Evolutionary conservation across 2,329 filamentous ascomycete species (phyloP).

Genomic region (Diaporthe eres): DNA sequence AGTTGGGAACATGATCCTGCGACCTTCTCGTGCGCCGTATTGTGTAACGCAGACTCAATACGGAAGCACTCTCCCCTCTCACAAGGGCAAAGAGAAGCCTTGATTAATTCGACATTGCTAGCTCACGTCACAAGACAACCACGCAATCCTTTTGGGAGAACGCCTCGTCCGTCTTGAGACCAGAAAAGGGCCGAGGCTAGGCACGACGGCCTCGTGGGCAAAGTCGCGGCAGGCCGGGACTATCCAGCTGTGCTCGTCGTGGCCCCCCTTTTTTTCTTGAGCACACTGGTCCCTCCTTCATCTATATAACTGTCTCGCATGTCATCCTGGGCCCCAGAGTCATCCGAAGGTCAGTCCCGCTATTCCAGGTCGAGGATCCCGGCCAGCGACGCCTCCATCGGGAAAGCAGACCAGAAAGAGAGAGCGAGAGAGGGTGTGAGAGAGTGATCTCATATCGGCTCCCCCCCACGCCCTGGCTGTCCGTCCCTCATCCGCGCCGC

Average conservation of each 20-base stretch:
- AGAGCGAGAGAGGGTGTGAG: not conserved
- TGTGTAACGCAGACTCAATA: slow-evolving; percentile 1
- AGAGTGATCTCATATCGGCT: slow-evolving; percentile 12
- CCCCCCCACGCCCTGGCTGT: not conserved
- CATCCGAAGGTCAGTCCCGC: slow-evolving; percentile 27
- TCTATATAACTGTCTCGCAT: slow-evolving; percentile 22
- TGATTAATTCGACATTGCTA: slow-evolving; percentile 11
- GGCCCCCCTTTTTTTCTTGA: slow-evolving; percentile 2
- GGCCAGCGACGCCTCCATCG: slow-evolving; percentile 7
- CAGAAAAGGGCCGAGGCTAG: slow-evolving; percentile 10
- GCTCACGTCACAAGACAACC: slow-evolving; percentile 19
- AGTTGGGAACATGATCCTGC: not conserved
- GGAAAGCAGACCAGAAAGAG: not conserved
- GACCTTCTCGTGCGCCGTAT: not conserved
- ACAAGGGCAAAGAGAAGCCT: not conserved
- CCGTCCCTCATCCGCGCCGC: not conserved
- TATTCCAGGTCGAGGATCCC: slow-evolving; percentile 30
- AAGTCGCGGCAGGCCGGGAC: slow-evolving; percentile 34
- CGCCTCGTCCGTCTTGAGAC: slow-evolving; percentile 19
- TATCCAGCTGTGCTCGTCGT: slow-evolving; percentile 9
- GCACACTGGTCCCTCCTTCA: slow-evolving; percentile 22
- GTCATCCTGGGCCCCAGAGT: slow-evolving; percentile 18
- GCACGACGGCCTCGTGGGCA: slow-evolving; percentile 14
- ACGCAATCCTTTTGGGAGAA: not conserved
- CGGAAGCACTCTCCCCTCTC: not conserved